These are phyloP conservation scores for Aurifilum marmelostoma DNA, from an alignment of 2,329 filamentous ascomycete species.

Conservation along the genomic window DNA sequence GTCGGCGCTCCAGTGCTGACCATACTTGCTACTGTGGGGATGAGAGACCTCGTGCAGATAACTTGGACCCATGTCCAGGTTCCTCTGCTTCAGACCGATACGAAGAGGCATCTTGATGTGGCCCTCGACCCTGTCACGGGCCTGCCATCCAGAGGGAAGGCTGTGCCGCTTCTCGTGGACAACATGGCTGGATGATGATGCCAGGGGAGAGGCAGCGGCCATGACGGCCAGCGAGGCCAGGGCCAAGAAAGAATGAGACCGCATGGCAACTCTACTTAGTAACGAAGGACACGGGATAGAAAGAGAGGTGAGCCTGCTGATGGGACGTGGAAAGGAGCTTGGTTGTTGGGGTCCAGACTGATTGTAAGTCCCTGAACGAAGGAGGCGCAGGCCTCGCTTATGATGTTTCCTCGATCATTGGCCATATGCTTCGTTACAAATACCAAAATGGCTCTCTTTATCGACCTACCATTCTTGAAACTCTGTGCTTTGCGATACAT, in stretches of 20 bases:
- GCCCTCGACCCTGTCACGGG: conserved; percentile 23
- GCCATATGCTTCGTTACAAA: background rate
- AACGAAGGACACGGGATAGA: background rate
- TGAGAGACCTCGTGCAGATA: conserved; percentile 25
- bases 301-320: background rate
- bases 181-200: conserved; percentile 15
- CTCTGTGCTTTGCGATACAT: background rate
- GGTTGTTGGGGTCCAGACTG: background rate
- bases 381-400: conserved; percentile 2
- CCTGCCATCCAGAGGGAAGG: conserved; percentile 24
- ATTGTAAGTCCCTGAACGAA: background rate
- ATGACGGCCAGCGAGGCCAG: conserved; percentile 13
- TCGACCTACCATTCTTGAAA: conserved; percentile 18
- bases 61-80: conserved; percentile 20
- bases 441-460: background rate
- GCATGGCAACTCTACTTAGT: background rate
- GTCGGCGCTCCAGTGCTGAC: conserved; percentile 27
- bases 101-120: conserved; percentile 25
- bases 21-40: conserved; percentile 24
- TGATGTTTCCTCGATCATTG: background rate
- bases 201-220: conserved; percentile 8
- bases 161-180: conserved; percentile 25
- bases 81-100: conserved; percentile 28
- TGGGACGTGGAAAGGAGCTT: no score
- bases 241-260: conserved; percentile 13